These are phyloP conservation scores for Colletotrichum eremochloae DNA, from an alignment of 2,329 filamentous ascomycete species.

Conservation along the genomic window DNA sequence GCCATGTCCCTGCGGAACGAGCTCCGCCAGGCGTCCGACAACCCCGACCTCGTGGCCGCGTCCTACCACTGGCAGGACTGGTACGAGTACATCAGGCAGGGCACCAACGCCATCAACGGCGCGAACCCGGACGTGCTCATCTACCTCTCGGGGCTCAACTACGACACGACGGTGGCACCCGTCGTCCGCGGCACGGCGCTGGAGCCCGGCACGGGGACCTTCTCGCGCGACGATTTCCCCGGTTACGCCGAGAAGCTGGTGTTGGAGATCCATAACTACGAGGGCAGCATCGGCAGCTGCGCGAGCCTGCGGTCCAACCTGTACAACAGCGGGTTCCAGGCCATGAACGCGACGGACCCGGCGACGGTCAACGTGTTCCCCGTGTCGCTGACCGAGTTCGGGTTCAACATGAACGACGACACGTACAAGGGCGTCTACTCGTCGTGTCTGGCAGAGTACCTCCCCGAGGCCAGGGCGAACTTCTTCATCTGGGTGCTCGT, in stretches of 20 bases:
- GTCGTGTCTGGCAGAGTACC: constrained; percentile 63
- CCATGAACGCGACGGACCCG: constrained; percentile 56
- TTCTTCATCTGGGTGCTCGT: constrained; percentile 72
- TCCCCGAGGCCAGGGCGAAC: constrained; percentile 63
- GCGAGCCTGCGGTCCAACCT: constrained; percentile 59
- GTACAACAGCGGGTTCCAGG: constrained; percentile 66
- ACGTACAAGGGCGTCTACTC: constrained; percentile 65
- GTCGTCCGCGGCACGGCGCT: constrained; percentile 63
- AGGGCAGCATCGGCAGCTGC: constrained; percentile 64
- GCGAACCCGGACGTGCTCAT: constrained; percentile 67
- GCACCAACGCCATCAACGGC: constrained; percentile 62
- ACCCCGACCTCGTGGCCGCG: constrained; percentile 48
- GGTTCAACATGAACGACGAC: constrained; percentile 62
- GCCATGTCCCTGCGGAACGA: constrained; percentile 69
- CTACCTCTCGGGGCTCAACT: constrained; percentile 71
- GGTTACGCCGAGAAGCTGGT: constrained; percentile 68
- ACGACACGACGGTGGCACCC: constrained; percentile 67
- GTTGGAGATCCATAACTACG: constrained; percentile 73
- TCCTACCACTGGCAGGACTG: constrained; percentile 70
- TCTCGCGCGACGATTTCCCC: constrained; percentile 60
- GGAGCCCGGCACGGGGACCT: constrained; percentile 59
- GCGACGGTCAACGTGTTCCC: constrained; percentile 54
- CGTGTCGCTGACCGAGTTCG: constrained; percentile 66
- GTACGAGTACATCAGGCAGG: constrained; percentile 65
- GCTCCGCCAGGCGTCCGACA: constrained; percentile 59